Evolutionary conservation across 2,329 filamentous ascomycete species (phyloP).

Genomic region (Alternaria postmessia): DNA sequence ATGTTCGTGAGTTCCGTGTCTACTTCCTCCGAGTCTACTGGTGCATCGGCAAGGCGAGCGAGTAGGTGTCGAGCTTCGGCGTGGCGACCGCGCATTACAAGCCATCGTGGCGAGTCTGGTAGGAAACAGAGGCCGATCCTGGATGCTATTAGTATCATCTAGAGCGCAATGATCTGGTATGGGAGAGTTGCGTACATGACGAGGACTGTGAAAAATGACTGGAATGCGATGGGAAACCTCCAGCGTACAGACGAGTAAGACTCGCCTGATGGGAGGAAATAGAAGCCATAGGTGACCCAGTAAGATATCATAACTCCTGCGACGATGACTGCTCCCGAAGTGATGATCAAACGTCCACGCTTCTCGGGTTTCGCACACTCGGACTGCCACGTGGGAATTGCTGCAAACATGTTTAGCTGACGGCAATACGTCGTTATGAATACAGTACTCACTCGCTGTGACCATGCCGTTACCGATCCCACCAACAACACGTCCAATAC

Average conservation of each 20-base stretch:
- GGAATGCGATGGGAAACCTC: constrained; percentile 49
- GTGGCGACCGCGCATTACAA: constrained; percentile 58
- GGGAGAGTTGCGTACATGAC: constrained; percentile 6
- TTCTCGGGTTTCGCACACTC: constrained; percentile 44
- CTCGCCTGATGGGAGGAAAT: constrained; percentile 9
- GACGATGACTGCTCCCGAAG: constrained; percentile 50
- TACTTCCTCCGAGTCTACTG: constrained; percentile 33
- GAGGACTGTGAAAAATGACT: constrained; percentile 18
- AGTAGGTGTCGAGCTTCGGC: constrained; percentile 42
- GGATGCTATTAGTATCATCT: background rate
- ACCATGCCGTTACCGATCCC: constrained; percentile 56
- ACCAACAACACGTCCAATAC: constrained; percentile 17
- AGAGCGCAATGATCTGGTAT: accelerated
- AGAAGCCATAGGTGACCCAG: constrained; percentile 50
- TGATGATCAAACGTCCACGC: constrained; percentile 45
- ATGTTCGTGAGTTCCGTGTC: constrained; percentile 48
- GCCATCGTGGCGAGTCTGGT: constrained; percentile 53
- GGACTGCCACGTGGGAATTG: constrained; percentile 24
- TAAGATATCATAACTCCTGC: constrained; percentile 49
- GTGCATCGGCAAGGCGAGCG: constrained; percentile 15
- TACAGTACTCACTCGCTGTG: constrained; percentile 53
- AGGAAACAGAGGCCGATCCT: constrained; percentile 20
- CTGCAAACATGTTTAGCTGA: background rate
- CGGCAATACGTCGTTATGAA: constrained; percentile 18
- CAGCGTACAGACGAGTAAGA: constrained; percentile 15